Evolutionary conservation across 352 stramenopile genomes (phyloP), one percentile per base, ranked within the genome.

Genomic region (Pythium rhizo-oryzae): DNA sequence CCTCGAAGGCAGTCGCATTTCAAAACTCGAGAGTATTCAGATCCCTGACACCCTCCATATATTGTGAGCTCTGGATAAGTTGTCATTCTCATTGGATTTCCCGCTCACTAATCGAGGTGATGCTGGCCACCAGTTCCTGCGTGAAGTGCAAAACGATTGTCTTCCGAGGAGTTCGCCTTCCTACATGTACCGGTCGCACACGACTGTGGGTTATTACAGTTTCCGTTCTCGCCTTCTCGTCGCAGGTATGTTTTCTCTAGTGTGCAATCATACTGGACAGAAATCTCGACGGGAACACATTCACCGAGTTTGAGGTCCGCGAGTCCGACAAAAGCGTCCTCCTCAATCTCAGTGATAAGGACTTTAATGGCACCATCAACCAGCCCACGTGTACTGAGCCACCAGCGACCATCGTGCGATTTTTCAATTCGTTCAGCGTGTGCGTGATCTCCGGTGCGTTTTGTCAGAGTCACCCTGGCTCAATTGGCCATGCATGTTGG

Each of bases 231-330:
- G 6, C 3, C 3, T 46, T 8, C 39, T 46, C 8, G 15, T 5
- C 12, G 8, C 9, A 12, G 12, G 12, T 19, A 8, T 46, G 39
- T 39, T 39, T 39, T 39, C 11, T 18, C 51, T 13, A 0, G 13
- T 30, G 6, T 30, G 9, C 28, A 28, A 47, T 35, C 8, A 19
- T 16, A 16, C 18, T 13, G 39, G 4, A 13, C 50, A 59, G 52
- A 16, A 59, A 59, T 8, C 24, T 59, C 5, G 52, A 59, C 9
- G 52, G 41, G 7, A 59, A 59, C 52, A 47, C 28, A 2, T 21
- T 59, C 5, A 46, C 52, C 18, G 41, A 35, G 5, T 59, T 59
- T 30, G 52, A 59, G 19, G 9, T 59, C 30, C 52, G 52, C 39
- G 39, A 46, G 18, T 46, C 39, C 39, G 39, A 46, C 39, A 46